These are phyloP conservation scores for Penstemon eatonii DNA, from an alignment of 257 asterid species.

Conservation along the genomic window DNA sequence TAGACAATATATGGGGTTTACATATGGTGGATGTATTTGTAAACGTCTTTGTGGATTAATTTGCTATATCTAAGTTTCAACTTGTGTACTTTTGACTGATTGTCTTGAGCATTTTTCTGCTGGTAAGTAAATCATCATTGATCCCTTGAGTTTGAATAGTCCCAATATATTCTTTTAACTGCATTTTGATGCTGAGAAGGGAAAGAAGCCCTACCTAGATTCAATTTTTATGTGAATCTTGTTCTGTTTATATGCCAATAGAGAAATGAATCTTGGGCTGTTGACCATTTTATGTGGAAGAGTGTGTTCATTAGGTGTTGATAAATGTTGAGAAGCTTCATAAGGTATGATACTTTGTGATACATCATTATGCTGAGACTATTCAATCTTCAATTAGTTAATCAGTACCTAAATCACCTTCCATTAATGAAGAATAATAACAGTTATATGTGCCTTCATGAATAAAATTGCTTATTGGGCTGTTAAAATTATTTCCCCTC, in stretches of 20 bases:
- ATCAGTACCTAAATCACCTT: not conserved
- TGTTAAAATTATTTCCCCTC: not conserved
- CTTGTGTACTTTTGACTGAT: not conserved
- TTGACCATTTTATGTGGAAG: not conserved
- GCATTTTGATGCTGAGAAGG: not conserved
- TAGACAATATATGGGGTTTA: conserved; percentile 20
- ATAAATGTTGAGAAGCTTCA: not conserved
- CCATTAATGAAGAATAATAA: not conserved
- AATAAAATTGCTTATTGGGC: not conserved
- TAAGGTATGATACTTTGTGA: conserved; percentile 1
- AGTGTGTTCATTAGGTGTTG: not conserved
- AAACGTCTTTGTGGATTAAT: conserved; percentile 9
- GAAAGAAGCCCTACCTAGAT: not conserved
- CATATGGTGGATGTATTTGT: conserved; percentile 19
- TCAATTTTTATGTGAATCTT: not conserved
- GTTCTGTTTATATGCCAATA: not conserved
- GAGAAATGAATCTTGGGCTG: not conserved
- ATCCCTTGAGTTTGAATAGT: not conserved
- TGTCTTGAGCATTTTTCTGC: not conserved
- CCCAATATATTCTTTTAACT: not conserved
- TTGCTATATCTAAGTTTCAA: conserved; percentile 15
- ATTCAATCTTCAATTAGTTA: not conserved
- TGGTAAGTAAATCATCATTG: conserved; percentile 1
- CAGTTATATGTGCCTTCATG: not conserved
- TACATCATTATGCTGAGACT: not conserved